Base-by-base conservation (phyloP, 257 asterid genomes). In the Solanum dulcamara region DNA sequence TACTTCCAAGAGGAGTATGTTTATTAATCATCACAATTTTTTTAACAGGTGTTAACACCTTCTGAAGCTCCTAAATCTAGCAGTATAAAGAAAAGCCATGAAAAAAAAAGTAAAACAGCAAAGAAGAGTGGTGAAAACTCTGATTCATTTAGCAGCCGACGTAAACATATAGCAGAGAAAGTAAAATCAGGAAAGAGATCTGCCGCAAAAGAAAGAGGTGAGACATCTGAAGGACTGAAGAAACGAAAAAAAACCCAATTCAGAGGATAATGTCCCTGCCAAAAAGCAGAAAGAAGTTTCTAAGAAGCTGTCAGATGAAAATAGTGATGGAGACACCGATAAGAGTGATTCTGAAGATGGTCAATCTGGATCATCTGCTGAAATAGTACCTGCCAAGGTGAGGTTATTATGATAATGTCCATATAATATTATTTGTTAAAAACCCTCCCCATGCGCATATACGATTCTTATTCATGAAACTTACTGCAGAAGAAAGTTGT, bases 331-430 rank as follows among this genome's bases (percentile, higher is more conserved):
- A 51, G 93, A 88, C 81, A 89, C 71, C 28, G 90, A 86, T 84
- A 93, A 91, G 85, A 88, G 89, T 87, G 85, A 71, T 55, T 94
- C 98, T 84, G 97, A 90, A 85, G 96, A 91, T 88, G 92, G 81
- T 81, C 92, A 90, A 64, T 88, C 96, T 84, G 92, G 87, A 62
- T 86, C 91, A 72, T 85, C 97, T 84, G 85, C 83, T 12, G 93
- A 85, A 85, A 92, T 88, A 84, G 90, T 87, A 91, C 71, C 90
- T 42, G 87, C 84, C 53, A 90, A 88, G 98, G 98, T 95, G 71
- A 37, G 87, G 22, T 51, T 74, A 14, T 55, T 70, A 14, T 53
- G 53, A 55, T 48, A 77, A 17, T 77, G 38, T 48, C 26, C 83
- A 2, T 10, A 77, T 77, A 77, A 46, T 48, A 5, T 77, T 77